Conservation (phyloP, 2,329 filamentous ascomycete species). For the Pseudogymnoascus sp. region DNA sequence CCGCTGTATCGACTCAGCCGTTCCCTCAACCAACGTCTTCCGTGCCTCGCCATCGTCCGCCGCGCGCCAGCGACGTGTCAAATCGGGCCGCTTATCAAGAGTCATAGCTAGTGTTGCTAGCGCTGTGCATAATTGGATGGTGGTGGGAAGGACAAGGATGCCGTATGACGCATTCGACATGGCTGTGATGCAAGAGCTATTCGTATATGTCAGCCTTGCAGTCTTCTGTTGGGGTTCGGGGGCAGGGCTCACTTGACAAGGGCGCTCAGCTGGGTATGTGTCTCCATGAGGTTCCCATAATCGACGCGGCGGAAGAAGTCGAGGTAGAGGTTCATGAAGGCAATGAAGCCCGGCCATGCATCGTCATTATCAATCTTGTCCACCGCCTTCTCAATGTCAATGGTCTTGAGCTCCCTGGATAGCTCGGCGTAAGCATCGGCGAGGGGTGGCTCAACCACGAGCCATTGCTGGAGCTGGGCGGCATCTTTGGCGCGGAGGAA, state of each 20-base stretch:
- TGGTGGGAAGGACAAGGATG: constrained; percentile 73
- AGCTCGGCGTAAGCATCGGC: constrained; percentile 62
- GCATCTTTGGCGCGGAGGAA: constrained; percentile 61
- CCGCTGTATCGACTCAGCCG: constrained; percentile 82
- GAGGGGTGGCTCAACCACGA: constrained; percentile 69
- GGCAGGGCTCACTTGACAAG: constrained; percentile 61
- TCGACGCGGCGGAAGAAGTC: constrained; percentile 76
- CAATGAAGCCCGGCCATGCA: constrained; percentile 69
- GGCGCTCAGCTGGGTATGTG: constrained; percentile 67
- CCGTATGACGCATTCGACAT: constrained; percentile 75
- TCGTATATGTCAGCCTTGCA: not conserved
- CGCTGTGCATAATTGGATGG: constrained; percentile 73
- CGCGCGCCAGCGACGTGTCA: constrained; percentile 58
- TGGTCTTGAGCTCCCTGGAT: constrained; percentile 57
- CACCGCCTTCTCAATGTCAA: constrained; percentile 56
- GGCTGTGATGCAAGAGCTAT: constrained; percentile 74
- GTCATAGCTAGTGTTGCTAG: constrained; percentile 79
- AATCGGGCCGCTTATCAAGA: constrained; percentile 71
- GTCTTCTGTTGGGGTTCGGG: constrained; percentile 13
- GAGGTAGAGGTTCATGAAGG: constrained; percentile 77
- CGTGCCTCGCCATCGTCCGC: constrained; percentile 56
- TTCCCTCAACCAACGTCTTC: constrained; percentile 76
- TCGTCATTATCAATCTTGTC: constrained; percentile 58
- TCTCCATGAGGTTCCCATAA: constrained; percentile 65
- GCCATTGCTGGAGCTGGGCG: constrained; percentile 58